phyloP scores from a whole-genome alignment of 345 rosid species.

The Brassica rapa region DNA sequence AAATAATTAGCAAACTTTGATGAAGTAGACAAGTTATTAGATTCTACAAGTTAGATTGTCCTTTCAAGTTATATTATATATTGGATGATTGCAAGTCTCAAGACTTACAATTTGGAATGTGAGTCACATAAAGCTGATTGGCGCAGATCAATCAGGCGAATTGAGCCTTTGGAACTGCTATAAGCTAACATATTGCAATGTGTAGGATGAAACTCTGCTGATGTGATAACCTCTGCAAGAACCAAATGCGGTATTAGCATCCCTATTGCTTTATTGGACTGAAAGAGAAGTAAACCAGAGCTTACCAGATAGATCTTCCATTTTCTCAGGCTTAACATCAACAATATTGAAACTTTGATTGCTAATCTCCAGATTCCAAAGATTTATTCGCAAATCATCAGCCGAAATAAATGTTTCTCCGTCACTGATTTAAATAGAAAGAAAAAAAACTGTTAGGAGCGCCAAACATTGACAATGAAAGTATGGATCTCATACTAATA shows the following conservation, averaged over 20 bases:
- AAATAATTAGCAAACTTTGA: no score
- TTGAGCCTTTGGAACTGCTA: conserved; percentile 99
- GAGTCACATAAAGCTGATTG: conserved; percentile 97
- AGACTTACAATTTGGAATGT: conserved; percentile 88
- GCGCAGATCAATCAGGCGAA: conserved; percentile 95
- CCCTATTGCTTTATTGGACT: no score
- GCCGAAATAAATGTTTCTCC: conserved; percentile 98
- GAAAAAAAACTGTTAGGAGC: not conserved
- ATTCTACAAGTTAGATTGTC: no score
- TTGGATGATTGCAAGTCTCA: not conserved
- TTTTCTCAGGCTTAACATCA: conserved; percentile 97
- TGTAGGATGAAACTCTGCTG: conserved; percentile 97
- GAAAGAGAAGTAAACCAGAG: not conserved
- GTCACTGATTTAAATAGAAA: conserved; percentile 50
- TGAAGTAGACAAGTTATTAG: no score
- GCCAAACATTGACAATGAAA: conserved; percentile 8
- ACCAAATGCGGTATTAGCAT: not conserved
- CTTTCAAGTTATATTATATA: no score
- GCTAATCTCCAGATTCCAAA: conserved; percentile 99
- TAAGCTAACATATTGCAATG: conserved; percentile 59
- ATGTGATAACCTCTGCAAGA: conserved; percentile 95
- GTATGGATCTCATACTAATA: not conserved
- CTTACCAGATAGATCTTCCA: conserved; percentile 98
- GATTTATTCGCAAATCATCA: conserved; percentile 95
- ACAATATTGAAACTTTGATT: conserved; percentile 93